These are phyloP conservation scores for Globisporangium barbulae DNA, from an alignment of 352 stramenopile genomes.

Conservation along the genomic window DNA sequence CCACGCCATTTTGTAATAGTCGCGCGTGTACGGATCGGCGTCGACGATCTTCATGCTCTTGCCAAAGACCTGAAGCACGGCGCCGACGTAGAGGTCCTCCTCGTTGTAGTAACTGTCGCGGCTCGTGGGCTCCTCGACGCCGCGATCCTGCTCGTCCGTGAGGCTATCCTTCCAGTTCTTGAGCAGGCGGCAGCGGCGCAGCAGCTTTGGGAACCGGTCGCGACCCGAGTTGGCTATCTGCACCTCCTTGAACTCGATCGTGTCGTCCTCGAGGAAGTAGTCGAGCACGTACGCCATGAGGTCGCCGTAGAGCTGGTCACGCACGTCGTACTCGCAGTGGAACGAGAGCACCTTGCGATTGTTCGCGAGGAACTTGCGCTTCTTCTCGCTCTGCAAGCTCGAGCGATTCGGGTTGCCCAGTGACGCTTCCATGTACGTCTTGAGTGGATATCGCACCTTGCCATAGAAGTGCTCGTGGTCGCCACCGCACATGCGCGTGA, in stretches of 20 bases:
- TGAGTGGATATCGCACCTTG: constrained; percentile 73
- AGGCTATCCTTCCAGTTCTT: constrained; percentile 69
- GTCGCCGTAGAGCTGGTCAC: constrained; percentile 75
- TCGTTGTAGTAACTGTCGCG: constrained; percentile 72
- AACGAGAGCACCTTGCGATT: constrained; percentile 87
- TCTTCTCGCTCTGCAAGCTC: constrained; percentile 66
- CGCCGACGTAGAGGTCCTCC: constrained; percentile 59
- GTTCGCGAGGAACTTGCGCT: constrained; percentile 85
- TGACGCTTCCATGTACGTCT: constrained; percentile 84
- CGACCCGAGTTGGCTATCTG: constrained; percentile 75
- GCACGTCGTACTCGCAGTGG: constrained; percentile 82
- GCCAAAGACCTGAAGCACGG: constrained; percentile 66
- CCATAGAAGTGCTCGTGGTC: constrained; percentile 75
- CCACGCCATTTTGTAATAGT: constrained; percentile 76
- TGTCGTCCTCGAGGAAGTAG: constrained; percentile 89
- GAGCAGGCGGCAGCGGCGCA: constrained; percentile 57
- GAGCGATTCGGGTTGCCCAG: constrained; percentile 71
- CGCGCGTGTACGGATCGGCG: constrained; percentile 70
- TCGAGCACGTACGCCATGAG: constrained; percentile 77
- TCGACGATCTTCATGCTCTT: constrained; percentile 72
- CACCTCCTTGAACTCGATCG: constrained; percentile 87
- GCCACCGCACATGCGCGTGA: constrained; percentile 65
- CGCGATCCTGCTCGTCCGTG: constrained; percentile 67
- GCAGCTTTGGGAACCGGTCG: constrained; percentile 74
- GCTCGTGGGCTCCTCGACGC: constrained; percentile 64